Evolutionary conservation across 2,329 filamentous ascomycete species (phyloP), one percentile per base, ranked within the genome.

Genomic region (Dendryphion nanum): DNA sequence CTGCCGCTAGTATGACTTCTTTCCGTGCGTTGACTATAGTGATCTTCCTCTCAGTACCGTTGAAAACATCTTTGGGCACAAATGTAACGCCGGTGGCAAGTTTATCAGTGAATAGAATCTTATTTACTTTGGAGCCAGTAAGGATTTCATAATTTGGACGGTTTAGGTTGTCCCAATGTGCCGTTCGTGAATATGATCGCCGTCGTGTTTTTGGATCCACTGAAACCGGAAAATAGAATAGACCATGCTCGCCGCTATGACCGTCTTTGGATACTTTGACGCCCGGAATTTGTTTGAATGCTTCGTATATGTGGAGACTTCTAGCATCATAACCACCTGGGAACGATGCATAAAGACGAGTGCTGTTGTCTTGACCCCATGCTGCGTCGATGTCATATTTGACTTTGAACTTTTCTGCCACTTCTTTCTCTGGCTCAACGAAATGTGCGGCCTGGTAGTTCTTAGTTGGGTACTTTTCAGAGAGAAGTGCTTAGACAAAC

Each of bases 1-100:
- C 73, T 2, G 80, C 81, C 1, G 76, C 77, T 2, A 84, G 50
- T 18, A 83, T 71, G 8, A 83, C 70, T 49, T 83, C 80, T 18
- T 55, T 53, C 24, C 44, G 55, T 4, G 56, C 59, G 31, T 53
- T 52, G 1, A 53, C 47, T 2, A 50, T 51, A 16, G 42, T 46
- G n/a, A 55, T 42, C 18, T 43, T 48, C 21, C 50, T 47, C 33
- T 41, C 35, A 12, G 17, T 28, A 26, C 23, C 23, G 65, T 14
- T 79, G 44, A 0, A 74, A 59, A 2, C 37, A n/a, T 17, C 37
- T 18, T 10, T 35, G 18, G 29, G 29, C 7, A 10, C 15, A 16
- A 31, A 31, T 15, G 8, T 10, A 16, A 31, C 29, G 8, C 29
- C 29, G 8, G 8, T 16, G 16, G 31, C 37, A 8, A 15, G 17